phyloP scores from a whole-genome alignment of 1,284 basidiomycete species.

The Cryptococcus wingfieldii region DNA sequence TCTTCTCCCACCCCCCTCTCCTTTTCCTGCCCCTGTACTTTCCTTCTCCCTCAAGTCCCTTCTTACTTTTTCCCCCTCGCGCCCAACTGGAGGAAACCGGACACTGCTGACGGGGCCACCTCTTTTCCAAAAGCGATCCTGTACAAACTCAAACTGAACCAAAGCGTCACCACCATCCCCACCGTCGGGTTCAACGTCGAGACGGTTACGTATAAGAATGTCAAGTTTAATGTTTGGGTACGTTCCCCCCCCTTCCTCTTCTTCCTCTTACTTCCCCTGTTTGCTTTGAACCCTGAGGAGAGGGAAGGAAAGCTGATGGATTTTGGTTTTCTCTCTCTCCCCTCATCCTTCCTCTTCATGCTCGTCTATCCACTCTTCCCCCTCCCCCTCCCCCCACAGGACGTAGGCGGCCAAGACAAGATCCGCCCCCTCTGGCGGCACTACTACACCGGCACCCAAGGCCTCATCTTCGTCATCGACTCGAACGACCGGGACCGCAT shows the following conservation, averaged over 20 bases:
- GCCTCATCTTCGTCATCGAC: constrained; percentile 62
- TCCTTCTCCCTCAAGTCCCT: too few species aligned
- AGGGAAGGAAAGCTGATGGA: background rate
- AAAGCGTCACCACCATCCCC: constrained; percentile 97
- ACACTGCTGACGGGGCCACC: too few species aligned
- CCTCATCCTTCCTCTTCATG: background rate
- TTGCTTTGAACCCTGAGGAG: background rate
- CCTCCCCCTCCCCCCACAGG: constrained; percentile 47
- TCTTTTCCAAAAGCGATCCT: too few species aligned
- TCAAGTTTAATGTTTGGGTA: constrained; percentile 98
- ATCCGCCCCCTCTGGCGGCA: constrained; percentile 97
- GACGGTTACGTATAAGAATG: constrained; percentile 99
- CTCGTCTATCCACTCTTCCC: background rate
- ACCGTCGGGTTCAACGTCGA: constrained; percentile 96
- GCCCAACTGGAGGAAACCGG: too few species aligned
- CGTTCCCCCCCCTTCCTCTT: constrained; percentile 10
- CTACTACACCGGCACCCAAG: constrained; percentile 71
- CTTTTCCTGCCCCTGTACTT: too few species aligned
- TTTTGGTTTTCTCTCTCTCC: too few species aligned
- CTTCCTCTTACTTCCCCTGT: too few species aligned
- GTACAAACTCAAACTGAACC: constrained; percentile 98
- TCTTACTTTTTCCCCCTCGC: too few species aligned
- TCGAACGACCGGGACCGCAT: constrained; percentile 85
- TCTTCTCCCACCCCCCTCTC: background rate
- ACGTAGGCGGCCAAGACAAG: constrained; percentile 99